Evolutionary conservation across 257 asterid genomes (phyloP).

Genomic region (Nemophila menziesii): DNA sequence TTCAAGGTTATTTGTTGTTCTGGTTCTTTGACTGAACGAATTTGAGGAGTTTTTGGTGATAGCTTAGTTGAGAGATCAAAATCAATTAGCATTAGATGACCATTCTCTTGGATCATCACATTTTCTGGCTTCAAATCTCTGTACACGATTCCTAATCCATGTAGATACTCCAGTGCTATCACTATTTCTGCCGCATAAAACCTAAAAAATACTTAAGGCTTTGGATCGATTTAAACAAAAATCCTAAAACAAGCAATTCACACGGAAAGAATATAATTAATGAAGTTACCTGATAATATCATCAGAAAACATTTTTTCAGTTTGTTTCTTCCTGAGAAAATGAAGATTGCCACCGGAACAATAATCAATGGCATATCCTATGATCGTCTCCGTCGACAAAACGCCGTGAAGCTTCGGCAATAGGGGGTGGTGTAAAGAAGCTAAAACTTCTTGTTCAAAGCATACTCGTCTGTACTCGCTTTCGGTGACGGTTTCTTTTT

Average conservation of each 20-base stretch:
- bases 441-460: slow-evolving; percentile 53
- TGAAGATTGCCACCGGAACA: slow-evolving; percentile 88
- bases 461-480: slow-evolving; percentile 42
- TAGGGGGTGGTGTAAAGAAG: slow-evolving; percentile 53
- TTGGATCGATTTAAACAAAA: too few species aligned
- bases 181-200: slow-evolving; percentile 92
- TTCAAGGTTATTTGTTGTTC: slow-evolving; percentile 11
- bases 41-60: slow-evolving; percentile 31
- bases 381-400: slow-evolving; percentile 49
- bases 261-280: background rate
- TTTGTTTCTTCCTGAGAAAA: slow-evolving; percentile 52
- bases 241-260: too few species aligned
- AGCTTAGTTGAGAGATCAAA: slow-evolving; percentile 85
- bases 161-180: slow-evolving; percentile 72
- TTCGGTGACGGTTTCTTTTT: slow-evolving; percentile 20
- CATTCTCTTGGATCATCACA: slow-evolving; percentile 80
- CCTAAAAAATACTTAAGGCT: slow-evolving; percentile 37
- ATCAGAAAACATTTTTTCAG: slow-evolving; percentile 86
- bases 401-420: slow-evolving; percentile 81
- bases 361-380: slow-evolving; percentile 85
- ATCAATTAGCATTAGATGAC: slow-evolving; percentile 82
- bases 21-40: slow-evolving; percentile 17
- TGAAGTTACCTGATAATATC: slow-evolving; percentile 59
- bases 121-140: slow-evolving; percentile 95
- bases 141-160: slow-evolving; percentile 67